These are phyloP conservation scores for Blastocystis sp. DNA, from an alignment of 352 stramenopile species.

Conservation along the genomic window DNA sequence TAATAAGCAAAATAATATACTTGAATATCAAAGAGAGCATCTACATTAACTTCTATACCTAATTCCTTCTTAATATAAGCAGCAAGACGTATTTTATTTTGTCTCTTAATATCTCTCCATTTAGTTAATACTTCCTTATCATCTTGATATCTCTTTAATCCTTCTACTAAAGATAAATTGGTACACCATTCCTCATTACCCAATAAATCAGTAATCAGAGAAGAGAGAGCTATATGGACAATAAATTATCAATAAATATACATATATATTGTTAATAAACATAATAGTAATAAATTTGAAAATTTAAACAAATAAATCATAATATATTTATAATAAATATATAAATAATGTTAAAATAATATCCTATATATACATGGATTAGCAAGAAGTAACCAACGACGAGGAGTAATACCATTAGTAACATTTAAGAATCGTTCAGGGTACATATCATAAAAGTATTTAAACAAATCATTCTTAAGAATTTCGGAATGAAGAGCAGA, in stretches of 20 bases:
- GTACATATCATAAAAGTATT: slow-evolving; percentile 35
- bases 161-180: slow-evolving; percentile 18
- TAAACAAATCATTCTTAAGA: slow-evolving; percentile 32
- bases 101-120: slow-evolving; percentile 37
- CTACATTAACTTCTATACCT: slow-evolving; percentile 13
- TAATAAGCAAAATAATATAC: no score
- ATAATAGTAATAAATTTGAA: no score
- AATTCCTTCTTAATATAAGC: slow-evolving; percentile 34
- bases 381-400: slow-evolving; percentile 40
- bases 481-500: slow-evolving; percentile 41
- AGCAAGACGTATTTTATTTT: slow-evolving; percentile 34
- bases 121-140: slow-evolving; percentile 26
- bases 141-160: slow-evolving; percentile 29
- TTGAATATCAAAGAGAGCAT: slow-evolving; percentile 35
- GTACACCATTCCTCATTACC: slow-evolving; percentile 37
- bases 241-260: no score
- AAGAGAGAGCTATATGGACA: slow-evolving; percentile 21
- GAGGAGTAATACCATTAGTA: slow-evolving; percentile 43
- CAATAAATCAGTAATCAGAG: slow-evolving; percentile 37
- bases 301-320: no score
- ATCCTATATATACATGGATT: slow-evolving; percentile 34
- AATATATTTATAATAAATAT: no score
- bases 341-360: neutral
- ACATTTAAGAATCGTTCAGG: slow-evolving; percentile 43
- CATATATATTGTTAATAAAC: no score